These are phyloP conservation scores for Pseudogymnoascus sp. DNA, from an alignment of 2,329 filamentous ascomycete species.

Conservation along the genomic window DNA sequence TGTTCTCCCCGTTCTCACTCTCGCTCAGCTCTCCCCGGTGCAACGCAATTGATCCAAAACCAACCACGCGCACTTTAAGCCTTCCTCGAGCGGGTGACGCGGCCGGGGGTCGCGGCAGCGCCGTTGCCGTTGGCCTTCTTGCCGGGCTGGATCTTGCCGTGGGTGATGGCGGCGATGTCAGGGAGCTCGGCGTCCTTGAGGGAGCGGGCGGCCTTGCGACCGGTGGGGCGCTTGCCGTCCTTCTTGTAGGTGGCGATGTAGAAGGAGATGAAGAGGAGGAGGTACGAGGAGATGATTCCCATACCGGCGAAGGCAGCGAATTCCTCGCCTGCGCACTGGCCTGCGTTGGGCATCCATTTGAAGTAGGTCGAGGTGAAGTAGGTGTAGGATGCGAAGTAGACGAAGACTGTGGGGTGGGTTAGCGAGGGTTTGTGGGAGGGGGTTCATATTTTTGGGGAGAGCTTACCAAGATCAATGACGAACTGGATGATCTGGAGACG, in stretches of 20 bases:
- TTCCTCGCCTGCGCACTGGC: slow-evolving; percentile 89
- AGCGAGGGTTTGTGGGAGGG: slow-evolving; percentile 14
- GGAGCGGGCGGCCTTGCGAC: slow-evolving; percentile 61
- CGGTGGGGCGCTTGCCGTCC: slow-evolving; percentile 68
- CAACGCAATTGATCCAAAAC: background rate
- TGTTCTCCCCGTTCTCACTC: background rate
- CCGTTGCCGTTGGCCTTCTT: slow-evolving; percentile 40
- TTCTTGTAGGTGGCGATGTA: slow-evolving; percentile 96
- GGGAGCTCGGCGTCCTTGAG: slow-evolving; percentile 33
- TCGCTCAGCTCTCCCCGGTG: background rate
- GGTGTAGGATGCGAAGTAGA: slow-evolving; percentile 98
- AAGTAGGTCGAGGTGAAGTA: slow-evolving; percentile 95
- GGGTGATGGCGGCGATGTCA: slow-evolving; percentile 25
- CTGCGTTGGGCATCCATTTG: slow-evolving; percentile 71
- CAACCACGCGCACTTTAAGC: slow-evolving; percentile 18
- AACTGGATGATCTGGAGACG: slow-evolving; percentile 96
- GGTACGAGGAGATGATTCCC: slow-evolving; percentile 85
- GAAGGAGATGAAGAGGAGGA: slow-evolving; percentile 97
- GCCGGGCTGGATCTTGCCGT: slow-evolving; percentile 38
- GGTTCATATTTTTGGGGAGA: background rate
- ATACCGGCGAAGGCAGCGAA: slow-evolving; percentile 92
- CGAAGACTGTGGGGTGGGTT: slow-evolving; percentile 61
- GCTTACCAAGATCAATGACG: slow-evolving; percentile 86
- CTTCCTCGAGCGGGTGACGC: slow-evolving; percentile 28
- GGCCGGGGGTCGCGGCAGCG: slow-evolving; percentile 26